Base-by-base conservation (phyloP, 306 rosid species). In the Gillenia trifoliata region DNA sequence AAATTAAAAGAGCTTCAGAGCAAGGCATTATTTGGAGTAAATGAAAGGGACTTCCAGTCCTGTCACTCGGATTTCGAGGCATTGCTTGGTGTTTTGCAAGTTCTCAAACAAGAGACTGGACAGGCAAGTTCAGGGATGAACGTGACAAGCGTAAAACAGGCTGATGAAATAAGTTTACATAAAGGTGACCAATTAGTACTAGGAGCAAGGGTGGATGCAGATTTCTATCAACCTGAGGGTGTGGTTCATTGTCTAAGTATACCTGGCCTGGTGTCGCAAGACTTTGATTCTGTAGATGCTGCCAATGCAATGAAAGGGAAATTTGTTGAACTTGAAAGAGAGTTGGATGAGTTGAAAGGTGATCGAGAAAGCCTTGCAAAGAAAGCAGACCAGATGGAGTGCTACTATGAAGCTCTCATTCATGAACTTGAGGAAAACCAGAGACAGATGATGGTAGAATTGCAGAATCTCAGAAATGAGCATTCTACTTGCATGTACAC, bases 321-420 rank as follows among this genome's bases (percentile, higher is more conserved):
- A 43, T 7, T 87, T 59, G 80, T 90, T 83, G 96, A 89, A 86
- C 96, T 92, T 81, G 76, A 89, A 75, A 89, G 89, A 78, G 96
- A 92, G 86, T 73, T 92, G 71, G 93, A 92, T 38, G 96, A 87
- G 69, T 86, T 92, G 75, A 95, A 92, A 90, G 88, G 85, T 4
- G 97, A 95, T 78, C 86, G 87, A 63, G 97, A 82, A 77, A 77
- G 88, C 87, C 97, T 95, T 74, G 88, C 83, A 29, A 86, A 82
- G 64, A 95, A 95, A 90, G 93, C 91, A 91, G 99, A 89, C 78
- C 98, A 92, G 92, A 95, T 95, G 99, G 99, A 95, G 84, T 92
- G 98, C 89, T 95, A 95, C 81, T 95, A 95, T 62, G 99, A 95
- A 89, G 97, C 98, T 85, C 96, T 95, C 62, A 86, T 95, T 77